Evolutionary conservation across 768 basidiomycete genomes (phyloP).

Genomic region (Cystoderma amianthinum): DNA sequence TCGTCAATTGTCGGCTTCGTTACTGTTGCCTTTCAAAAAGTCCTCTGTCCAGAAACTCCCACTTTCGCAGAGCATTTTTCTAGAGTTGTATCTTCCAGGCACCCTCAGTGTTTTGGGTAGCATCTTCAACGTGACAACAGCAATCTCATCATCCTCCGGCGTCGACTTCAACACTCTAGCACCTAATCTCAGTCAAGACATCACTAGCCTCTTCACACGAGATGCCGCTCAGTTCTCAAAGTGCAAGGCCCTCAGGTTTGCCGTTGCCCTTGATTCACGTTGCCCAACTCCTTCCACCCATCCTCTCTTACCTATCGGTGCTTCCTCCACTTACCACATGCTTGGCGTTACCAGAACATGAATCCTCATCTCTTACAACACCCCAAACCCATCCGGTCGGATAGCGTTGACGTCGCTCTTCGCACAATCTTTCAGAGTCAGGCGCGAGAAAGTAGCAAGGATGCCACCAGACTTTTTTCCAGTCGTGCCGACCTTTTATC

Average conservation of each 20-base stretch:
- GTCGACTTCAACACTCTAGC: conserved; percentile 57
- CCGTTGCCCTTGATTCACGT: conserved; percentile 67
- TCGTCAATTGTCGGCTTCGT: conserved; percentile 84
- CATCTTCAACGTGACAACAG: conserved; percentile 65
- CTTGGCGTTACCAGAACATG: conserved; percentile 79
- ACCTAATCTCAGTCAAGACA: conserved; percentile 72
- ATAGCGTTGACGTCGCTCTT: conserved; percentile 78
- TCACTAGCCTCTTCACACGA: conserved; percentile 81
- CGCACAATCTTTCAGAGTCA: conserved; percentile 58
- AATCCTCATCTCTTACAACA: conserved; percentile 77
- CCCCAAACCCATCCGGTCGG: conserved; percentile 56
- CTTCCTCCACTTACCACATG: conserved; percentile 46
- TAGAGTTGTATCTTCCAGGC: conserved; percentile 49
- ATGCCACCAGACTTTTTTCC: conserved; percentile 85
- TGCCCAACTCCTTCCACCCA: conserved; percentile 60
- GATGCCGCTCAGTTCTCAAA: conserved; percentile 53
- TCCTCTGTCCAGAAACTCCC: conserved; percentile 70
- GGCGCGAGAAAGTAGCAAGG: conserved; percentile 60
- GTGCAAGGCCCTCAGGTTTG: conserved; percentile 58
- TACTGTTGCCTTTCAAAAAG: conserved; percentile 90
- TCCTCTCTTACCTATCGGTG: conserved; percentile 54
- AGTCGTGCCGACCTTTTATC: conserved; percentile 56
- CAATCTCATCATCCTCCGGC: conserved; percentile 37
- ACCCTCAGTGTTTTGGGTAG: conserved; percentile 74
- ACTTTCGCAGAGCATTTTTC: conserved; percentile 39